Conservation (phyloP, 1,284 basidiomycete genomes). For the Irpex sp. region DNA sequence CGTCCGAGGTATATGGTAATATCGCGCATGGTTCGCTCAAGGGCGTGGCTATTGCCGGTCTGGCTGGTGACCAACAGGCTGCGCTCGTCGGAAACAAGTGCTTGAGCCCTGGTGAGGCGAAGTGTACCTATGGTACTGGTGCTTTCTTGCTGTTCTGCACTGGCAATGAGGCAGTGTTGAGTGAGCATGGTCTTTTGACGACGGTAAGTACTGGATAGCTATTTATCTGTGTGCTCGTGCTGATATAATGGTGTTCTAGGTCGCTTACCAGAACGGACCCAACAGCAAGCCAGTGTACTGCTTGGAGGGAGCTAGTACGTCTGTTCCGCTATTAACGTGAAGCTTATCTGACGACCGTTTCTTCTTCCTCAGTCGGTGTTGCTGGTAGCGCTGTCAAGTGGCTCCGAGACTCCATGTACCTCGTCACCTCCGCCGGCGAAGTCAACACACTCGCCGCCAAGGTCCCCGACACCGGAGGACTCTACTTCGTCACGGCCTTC, state of each 20-base stretch:
- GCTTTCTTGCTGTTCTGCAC: slow-evolving; percentile 96
- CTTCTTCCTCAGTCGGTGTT: slow-evolving; percentile 66
- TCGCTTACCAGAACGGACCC: slow-evolving; percentile 91
- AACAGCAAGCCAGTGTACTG: slow-evolving; percentile 84
- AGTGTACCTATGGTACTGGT: slow-evolving; percentile 95
- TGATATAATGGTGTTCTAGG: slow-evolving; percentile 35
- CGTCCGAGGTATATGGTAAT: slow-evolving; percentile 88
- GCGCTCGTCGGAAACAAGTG: slow-evolving; percentile 97
- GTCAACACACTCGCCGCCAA: slow-evolving; percentile 84
- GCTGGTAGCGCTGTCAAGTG: slow-evolving; percentile 96
- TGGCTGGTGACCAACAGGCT: slow-evolving; percentile 96
- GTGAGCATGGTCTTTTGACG: slow-evolving; percentile 83
- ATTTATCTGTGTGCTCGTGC: background rate
- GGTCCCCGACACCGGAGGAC: slow-evolving; percentile 83
- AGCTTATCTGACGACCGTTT: background rate
- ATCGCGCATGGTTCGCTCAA: slow-evolving; percentile 67
- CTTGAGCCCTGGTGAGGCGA: slow-evolving; percentile 79
- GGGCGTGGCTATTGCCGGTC: slow-evolving; percentile 84
- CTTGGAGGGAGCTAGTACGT: slow-evolving; percentile 88
- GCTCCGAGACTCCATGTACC: slow-evolving; percentile 86
- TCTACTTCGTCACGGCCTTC: slow-evolving; percentile 98
- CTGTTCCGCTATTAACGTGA: background rate
- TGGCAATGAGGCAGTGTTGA: slow-evolving; percentile 82
- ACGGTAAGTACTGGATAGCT: slow-evolving; percentile 51
- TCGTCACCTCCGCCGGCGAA: slow-evolving; percentile 81